These are phyloP conservation scores for Ceratobasidium papillatum DNA, from an alignment of 1,284 basidiomycete genomes.

Conservation along the genomic window DNA sequence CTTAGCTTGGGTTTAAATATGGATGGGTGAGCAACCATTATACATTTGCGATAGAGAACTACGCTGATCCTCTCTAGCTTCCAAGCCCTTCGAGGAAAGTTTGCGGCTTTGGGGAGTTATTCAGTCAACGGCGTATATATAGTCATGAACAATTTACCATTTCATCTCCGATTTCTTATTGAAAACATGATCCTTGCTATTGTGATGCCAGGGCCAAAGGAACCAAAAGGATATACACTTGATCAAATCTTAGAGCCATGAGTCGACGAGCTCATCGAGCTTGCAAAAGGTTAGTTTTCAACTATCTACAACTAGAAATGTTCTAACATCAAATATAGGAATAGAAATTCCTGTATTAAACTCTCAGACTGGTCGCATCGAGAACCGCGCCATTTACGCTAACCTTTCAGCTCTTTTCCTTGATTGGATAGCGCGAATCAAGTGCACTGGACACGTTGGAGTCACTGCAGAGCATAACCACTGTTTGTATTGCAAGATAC, in stretches of 20 bases:
- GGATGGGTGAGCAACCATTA: background rate
- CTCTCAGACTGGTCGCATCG: background rate
- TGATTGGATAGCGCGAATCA: slow-evolving; percentile 8
- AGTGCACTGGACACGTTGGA: slow-evolving; percentile 5
- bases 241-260: slow-evolving; percentile 25
- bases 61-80: background rate
- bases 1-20: background rate
- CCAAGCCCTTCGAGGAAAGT: background rate
- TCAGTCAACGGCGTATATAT: slow-evolving; percentile 2
- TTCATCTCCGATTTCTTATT: background rate
- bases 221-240: background rate
- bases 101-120: background rate
- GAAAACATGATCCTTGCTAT: slow-evolving; percentile 13
- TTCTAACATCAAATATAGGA: background rate
- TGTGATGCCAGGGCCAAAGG: slow-evolving; percentile 20
- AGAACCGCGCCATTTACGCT: background rate
- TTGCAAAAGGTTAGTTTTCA: background rate
- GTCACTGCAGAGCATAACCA: slow-evolving; percentile 8
- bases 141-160: background rate
- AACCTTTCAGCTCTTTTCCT: background rate
- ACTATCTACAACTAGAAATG: background rate
- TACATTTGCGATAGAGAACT: no score
- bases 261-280: slow-evolving; percentile 17
- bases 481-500: slow-evolving; percentile 24
- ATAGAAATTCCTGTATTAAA: background rate